Evolutionary conservation across 306 rosid species (phyloP).

Genomic region (Lathyrus tuberosus): DNA sequence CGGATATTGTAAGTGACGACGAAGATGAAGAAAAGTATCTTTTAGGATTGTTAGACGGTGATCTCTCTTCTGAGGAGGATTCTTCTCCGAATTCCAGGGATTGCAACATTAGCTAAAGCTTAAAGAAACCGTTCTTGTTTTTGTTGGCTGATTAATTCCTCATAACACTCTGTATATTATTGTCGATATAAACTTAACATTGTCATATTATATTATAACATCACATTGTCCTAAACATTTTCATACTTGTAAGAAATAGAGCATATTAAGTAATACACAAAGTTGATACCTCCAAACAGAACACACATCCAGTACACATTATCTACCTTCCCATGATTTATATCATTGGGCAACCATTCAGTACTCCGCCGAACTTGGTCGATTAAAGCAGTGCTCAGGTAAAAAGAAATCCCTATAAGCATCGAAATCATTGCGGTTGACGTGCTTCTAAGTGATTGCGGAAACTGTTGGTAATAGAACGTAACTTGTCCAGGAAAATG

Average conservation of each 20-base stretch:
- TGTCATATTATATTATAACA: not conserved
- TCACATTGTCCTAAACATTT: conserved; percentile 27
- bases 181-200: too few species aligned
- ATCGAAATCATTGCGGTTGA: conserved; percentile 62
- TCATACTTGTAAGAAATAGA: conserved; percentile 50
- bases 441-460: conserved; percentile 51
- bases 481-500: conserved; percentile 70
- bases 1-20: conserved; percentile 52
- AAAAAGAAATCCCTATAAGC: conserved; percentile 52
- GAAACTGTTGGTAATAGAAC: conserved; percentile 71
- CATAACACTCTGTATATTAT: too few species aligned
- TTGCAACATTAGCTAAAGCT: conserved; percentile 54
- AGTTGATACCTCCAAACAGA: conserved; percentile 54
- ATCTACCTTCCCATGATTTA: conserved; percentile 56
- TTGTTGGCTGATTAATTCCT: conserved; percentile 21
- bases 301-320: conserved; percentile 61
- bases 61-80: conserved; percentile 49
- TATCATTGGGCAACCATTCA: conserved; percentile 61
- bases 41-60: conserved; percentile 40
- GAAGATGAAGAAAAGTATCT: conserved; percentile 44
- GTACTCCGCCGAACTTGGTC: conserved; percentile 50
- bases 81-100: conserved; percentile 39
- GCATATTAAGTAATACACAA: conserved; percentile 53
- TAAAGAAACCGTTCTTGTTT: conserved; percentile 21
- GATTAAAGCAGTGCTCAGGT: conserved; percentile 50